These are phyloP conservation scores for Hericium coralloides DNA, from an alignment of 768 basidiomycete species.

Conservation along the genomic window DNA sequence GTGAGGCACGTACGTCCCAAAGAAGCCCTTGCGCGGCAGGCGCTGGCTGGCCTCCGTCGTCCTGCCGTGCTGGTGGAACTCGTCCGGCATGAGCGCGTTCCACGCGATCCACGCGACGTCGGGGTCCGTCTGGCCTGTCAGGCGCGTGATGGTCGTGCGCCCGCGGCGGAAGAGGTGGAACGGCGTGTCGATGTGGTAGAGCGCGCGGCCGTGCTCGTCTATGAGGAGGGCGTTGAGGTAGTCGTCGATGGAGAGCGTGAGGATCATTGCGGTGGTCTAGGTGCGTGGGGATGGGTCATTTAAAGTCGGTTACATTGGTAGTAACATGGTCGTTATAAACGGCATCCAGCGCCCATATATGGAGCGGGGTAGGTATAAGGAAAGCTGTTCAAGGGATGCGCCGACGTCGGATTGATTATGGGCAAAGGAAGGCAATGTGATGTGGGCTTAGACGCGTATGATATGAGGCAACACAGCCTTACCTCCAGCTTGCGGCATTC, in stretches of 20 bases:
- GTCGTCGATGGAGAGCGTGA: neutral
- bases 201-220: neutral
- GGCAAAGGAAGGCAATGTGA: too few relatives aligned
- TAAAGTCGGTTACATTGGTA: too few relatives aligned
- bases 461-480: too few relatives aligned
- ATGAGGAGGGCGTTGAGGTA: neutral
- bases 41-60: neutral
- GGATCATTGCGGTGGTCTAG: neutral
- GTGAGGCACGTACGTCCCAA: neutral
- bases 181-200: neutral
- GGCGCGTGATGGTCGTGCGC: neutral
- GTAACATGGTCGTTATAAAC: too few relatives aligned
- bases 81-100: neutral
- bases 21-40: neutral
- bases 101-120: neutral
- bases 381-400: too few relatives aligned
- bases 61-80: neutral
- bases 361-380: too few relatives aligned
- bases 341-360: too few relatives aligned
- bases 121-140: neutral
- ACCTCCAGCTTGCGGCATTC: too few relatives aligned
- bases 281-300: too few relatives aligned
- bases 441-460: too few relatives aligned
- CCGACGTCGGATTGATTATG: too few relatives aligned
- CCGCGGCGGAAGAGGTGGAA: neutral